Percentiles rank a stretch among this genome's conserved stretches.
These are phyloP conservation scores for Tetraselmis striata DNA, from an alignment of 139 green algal genomes.

Conservation along the genomic window DNA sequence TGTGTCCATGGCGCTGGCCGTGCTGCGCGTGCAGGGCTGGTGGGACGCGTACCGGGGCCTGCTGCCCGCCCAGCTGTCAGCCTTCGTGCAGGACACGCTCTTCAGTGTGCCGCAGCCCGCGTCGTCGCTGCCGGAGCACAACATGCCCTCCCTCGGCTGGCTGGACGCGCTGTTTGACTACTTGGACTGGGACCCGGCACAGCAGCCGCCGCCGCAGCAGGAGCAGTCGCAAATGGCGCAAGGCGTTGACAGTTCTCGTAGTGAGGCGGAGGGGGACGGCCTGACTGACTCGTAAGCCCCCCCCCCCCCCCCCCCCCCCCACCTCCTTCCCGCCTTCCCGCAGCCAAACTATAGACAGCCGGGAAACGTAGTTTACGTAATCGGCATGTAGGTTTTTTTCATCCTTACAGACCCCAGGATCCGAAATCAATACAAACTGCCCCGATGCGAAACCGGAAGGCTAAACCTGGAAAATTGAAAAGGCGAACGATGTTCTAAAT, in stretches of 20 bases:
- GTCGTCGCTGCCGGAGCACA: neutral
- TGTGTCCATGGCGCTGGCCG: constrained; percentile 41
- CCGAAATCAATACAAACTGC: no score
- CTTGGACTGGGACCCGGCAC: neutral
- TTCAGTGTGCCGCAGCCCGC: neutral
- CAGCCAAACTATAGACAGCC: no score
- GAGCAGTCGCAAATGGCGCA: neutral
- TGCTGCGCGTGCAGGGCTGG: constrained; percentile 35
- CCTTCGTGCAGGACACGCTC: neutral
- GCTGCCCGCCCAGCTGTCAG: constrained; percentile 2
- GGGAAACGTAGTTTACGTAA: no score
- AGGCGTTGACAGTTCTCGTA: neutral
- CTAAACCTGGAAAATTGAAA: no score
- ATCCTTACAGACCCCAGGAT: no score
- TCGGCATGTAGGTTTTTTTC: no score
- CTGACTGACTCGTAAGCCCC: neutral
- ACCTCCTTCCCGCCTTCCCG: no score
- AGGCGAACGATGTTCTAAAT: no score
- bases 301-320: no score
- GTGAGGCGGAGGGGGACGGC: neutral
- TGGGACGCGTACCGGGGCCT: constrained; percentile 15
- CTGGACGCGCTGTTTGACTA: neutral
- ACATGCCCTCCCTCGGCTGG: neutral
- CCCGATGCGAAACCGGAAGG: no score
- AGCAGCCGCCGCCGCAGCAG: neutral